Evolutionary conservation across 2,329 filamentous ascomycete genomes (phyloP).

Genomic region (Aaosphaeria arxii): DNA sequence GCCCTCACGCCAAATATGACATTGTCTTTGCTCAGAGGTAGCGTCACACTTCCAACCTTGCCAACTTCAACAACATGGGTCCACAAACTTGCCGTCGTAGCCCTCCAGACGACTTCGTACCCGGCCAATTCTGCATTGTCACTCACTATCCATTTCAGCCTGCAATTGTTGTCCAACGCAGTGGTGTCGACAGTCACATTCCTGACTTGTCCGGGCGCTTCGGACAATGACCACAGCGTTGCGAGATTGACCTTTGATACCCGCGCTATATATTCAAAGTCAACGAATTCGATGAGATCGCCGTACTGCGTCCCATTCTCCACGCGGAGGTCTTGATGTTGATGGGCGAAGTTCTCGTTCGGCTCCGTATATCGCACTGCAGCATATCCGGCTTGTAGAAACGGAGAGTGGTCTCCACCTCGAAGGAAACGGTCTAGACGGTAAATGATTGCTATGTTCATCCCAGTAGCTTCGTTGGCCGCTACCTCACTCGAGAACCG

Average conservation of each 20-base stretch:
- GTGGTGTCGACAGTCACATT: constrained; percentile 52
- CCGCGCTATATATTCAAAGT: constrained; percentile 53
- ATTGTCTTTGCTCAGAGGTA: constrained; percentile 57
- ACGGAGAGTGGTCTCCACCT: constrained; percentile 56
- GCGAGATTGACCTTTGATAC: constrained; percentile 56
- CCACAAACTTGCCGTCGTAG: constrained; percentile 51
- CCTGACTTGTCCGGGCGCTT: constrained; percentile 48
- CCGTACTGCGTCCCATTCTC: constrained; percentile 53
- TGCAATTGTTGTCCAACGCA: constrained; percentile 48
- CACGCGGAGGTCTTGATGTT: constrained; percentile 55
- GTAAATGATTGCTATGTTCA: constrained; percentile 57
- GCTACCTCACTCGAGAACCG: constrained; percentile 56
- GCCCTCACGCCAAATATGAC: constrained; percentile 56
- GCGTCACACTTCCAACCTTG: constrained; percentile 42
- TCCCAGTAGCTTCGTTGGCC: constrained; percentile 50
- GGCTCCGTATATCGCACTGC: constrained; percentile 58
- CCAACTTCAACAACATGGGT: constrained; percentile 51
- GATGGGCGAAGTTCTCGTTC: constrained; percentile 56
- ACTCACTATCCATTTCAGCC: constrained; percentile 47
- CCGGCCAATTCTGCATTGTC: constrained; percentile 41
- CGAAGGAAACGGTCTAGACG: constrained; percentile 56
- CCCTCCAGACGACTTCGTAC: constrained; percentile 58
- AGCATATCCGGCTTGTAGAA: constrained; percentile 55
- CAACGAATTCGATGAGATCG: constrained; percentile 56
- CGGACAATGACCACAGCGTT: constrained; percentile 53